Conservation (phyloP, 2,329 filamentous ascomycete species). For the Lasiodiplodia citricola region DNA sequence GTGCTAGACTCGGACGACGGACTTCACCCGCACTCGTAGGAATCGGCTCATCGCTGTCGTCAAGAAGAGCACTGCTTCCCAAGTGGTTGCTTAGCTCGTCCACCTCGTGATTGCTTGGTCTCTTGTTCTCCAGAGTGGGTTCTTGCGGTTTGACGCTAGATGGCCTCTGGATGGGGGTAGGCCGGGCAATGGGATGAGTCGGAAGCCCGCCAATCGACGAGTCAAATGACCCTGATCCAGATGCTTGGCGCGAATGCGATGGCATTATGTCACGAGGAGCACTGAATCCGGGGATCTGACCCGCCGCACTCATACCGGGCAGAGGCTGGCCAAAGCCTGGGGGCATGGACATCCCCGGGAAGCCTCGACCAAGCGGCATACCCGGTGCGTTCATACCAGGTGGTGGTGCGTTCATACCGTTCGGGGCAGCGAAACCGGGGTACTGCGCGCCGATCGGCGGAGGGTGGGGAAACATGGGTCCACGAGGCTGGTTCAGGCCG, state of each 20-base stretch:
- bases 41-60: slow-evolving; percentile 65
- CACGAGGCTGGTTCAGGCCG: slow-evolving; percentile 52
- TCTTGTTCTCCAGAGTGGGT: slow-evolving; percentile 47
- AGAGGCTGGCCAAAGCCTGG: slow-evolving; percentile 60
- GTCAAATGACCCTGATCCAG: slow-evolving; percentile 63
- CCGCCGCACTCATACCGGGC: slow-evolving; percentile 42
- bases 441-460: slow-evolving; percentile 59
- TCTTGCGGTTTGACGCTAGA: slow-evolving; percentile 69
- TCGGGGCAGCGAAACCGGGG: slow-evolving; percentile 58
- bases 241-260: slow-evolving; percentile 77
- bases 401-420: slow-evolving; percentile 55
- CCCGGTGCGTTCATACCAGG: slow-evolving; percentile 66
- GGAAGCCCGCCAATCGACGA: slow-evolving; percentile 54
- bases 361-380: slow-evolving; percentile 64
- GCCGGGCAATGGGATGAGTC: slow-evolving; percentile 77
- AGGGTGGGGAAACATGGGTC: slow-evolving; percentile 59
- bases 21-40: slow-evolving; percentile 46
- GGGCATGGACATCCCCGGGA: slow-evolving; percentile 58
- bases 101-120: slow-evolving; percentile 58
- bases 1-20: slow-evolving; percentile 46
- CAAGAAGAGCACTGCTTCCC: slow-evolving; percentile 86
- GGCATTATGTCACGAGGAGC: slow-evolving; percentile 44
- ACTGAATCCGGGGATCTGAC: slow-evolving; percentile 47
- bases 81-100: slow-evolving; percentile 79
- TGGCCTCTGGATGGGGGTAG: slow-evolving; percentile 86